These are phyloP conservation scores for Acanthamoeba rhysodes DNA, from an alignment of 208 protist species.

Conservation along the genomic window DNA sequence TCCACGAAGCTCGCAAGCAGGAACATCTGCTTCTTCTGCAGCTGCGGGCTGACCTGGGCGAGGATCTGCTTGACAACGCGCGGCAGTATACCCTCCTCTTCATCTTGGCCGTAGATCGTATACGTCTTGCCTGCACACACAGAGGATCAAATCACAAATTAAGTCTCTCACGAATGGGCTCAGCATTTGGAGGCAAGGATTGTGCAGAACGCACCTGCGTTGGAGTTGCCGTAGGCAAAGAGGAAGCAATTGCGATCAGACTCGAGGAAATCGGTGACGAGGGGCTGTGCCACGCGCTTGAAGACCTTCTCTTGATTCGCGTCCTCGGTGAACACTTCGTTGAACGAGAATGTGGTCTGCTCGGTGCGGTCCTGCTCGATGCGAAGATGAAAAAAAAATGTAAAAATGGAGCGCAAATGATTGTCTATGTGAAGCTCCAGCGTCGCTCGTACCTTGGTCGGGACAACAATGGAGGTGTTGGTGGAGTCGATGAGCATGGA, in stretches of 20 bases:
- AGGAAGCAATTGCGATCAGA: constrained; percentile 49
- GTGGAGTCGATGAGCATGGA: constrained; percentile 17
- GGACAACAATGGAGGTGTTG: neutral
- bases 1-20: constrained; percentile 71
- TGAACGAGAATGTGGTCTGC: constrained; percentile 51
- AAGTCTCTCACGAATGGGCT: neutral
- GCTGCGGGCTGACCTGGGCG: neutral
- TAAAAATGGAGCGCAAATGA: neutral
- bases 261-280: constrained; percentile 41
- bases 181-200: neutral
- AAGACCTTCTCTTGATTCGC: constrained; percentile 34
- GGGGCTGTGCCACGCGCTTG: constrained; percentile 22
- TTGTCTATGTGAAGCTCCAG: neutral
- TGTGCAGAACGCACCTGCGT: neutral
- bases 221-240: constrained; percentile 62
- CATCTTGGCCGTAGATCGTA: constrained; percentile 93
- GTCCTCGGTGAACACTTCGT: constrained; percentile 49
- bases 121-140: constrained; percentile 94
- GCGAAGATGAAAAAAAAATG: neutral
- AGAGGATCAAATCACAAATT: no score
- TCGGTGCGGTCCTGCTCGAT: constrained; percentile 18
- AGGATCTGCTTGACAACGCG: constrained; percentile 66
- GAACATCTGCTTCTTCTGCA: neutral
- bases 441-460: constrained; percentile 11
- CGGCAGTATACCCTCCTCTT: constrained; percentile 90